A percentile compares a stretch with the other conserved stretches of the same genome.
Evolutionary conservation across 2,329 filamentous ascomycete genomes (phyloP).

Genomic region (Fusarium albidum): DNA sequence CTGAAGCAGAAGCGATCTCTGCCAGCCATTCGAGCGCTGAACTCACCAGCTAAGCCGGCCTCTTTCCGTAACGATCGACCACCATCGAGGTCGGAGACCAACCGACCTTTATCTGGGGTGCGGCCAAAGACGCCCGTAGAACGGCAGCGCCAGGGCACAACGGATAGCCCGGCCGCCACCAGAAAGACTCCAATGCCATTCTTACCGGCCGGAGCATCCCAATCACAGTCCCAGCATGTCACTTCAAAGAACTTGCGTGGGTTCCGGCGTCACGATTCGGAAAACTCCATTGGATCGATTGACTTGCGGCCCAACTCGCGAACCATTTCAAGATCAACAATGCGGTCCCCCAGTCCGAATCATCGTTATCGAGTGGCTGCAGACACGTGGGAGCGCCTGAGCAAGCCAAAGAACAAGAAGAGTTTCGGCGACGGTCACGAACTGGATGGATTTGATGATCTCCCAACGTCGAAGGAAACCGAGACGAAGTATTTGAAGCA

Average conservation of each 20-base stretch:
- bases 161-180: constrained; percentile 59
- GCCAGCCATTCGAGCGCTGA: constrained; percentile 63
- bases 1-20: constrained; percentile 72
- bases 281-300: constrained; percentile 66
- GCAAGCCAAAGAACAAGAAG: constrained; percentile 65
- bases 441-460: constrained; percentile 91
- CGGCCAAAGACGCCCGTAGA: constrained; percentile 79
- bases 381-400: constrained; percentile 71
- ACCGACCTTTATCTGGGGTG: constrained; percentile 59
- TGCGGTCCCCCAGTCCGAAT: constrained; percentile 67
- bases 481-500: constrained; percentile 87
- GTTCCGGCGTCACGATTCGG: constrained; percentile 84
- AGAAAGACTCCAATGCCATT: constrained; percentile 76
- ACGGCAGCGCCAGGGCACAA: constrained; percentile 56
- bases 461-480: constrained; percentile 83
- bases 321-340: constrained; percentile 63
- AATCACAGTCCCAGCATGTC: constrained; percentile 80
- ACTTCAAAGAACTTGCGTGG: constrained; percentile 74
- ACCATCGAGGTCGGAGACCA: constrained; percentile 63
- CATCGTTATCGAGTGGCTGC: constrained; percentile 56
- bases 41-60: constrained; percentile 60
- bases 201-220: constrained; percentile 77
- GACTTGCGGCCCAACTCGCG: constrained; percentile 67
- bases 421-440: constrained; percentile 91
- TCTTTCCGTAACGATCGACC: constrained; percentile 63